These are phyloP conservation scores for Nemophila menziesii DNA, from an alignment of 257 asterid species.

Conservation along the genomic window DNA sequence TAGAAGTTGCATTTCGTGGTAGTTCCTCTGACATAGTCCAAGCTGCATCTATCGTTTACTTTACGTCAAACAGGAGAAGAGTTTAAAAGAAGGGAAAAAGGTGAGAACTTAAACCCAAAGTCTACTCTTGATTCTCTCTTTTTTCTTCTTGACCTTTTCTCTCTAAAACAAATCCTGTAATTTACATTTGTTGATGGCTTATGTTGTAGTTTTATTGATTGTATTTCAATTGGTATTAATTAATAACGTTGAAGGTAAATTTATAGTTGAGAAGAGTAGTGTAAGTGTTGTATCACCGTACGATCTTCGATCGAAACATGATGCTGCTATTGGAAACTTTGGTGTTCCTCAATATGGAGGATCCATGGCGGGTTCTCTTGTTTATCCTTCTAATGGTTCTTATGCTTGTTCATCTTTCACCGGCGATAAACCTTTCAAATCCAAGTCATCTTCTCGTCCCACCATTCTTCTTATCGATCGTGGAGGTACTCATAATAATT, in stretches of 20 bases:
- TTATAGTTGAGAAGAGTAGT: slow-evolving; percentile 81
- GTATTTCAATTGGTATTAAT: slow-evolving; percentile 4
- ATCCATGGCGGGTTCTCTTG: slow-evolving; percentile 52
- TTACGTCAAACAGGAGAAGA: not conserved
- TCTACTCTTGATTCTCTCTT: not conserved
- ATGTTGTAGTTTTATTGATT: slow-evolving; percentile 4
- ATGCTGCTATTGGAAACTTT: slow-evolving; percentile 84
- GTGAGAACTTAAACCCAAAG: not conserved
- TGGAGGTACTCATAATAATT: slow-evolving; percentile 39
- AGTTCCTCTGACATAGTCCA: slow-evolving; percentile 3
- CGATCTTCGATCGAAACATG: slow-evolving; percentile 47
- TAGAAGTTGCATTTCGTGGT: not conserved
- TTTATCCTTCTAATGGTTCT: slow-evolving; percentile 39
- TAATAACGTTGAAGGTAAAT: slow-evolving; percentile 18
- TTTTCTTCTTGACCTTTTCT: not conserved
- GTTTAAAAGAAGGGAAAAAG: not conserved
- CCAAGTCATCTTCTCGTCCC: slow-evolving; percentile 56
- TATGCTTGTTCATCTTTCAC: slow-evolving; percentile 52
- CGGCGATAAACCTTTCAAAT: slow-evolving; percentile 64
- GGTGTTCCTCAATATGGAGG: slow-evolving; percentile 96
- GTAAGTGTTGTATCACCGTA: slow-evolving; percentile 53
- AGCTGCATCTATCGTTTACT: not conserved
- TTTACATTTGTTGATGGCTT: not conserved
- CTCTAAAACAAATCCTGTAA: not conserved
- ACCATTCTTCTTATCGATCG: slow-evolving; percentile 88